phyloP scores from a whole-genome alignment of 2,329 filamentous ascomycete genomes.

The Grosmannia serpens region DNA sequence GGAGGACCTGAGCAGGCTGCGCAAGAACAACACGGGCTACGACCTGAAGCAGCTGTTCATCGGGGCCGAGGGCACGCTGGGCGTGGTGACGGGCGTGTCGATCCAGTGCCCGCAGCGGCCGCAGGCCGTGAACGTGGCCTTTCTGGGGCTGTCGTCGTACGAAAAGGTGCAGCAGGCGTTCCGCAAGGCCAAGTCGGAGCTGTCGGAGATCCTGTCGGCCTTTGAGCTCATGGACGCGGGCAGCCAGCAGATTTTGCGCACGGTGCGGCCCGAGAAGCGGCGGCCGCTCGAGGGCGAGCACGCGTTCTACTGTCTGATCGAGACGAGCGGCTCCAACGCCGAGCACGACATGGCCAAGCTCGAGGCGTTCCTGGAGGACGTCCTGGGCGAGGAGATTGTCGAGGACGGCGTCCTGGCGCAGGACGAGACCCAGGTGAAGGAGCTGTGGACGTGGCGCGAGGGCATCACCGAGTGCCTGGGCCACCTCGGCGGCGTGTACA shows the following conservation, averaged over 20 bases:
- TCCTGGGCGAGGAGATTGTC: constrained; percentile 81
- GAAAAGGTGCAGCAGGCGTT: constrained; percentile 82
- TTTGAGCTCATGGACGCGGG: constrained; percentile 94
- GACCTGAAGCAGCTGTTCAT: constrained; percentile 96
- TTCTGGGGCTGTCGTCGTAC: constrained; percentile 83
- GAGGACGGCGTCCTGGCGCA: constrained; percentile 84
- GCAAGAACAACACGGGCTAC: constrained; percentile 99
- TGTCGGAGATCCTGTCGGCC: constrained; percentile 90
- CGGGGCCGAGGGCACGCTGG: constrained; percentile 87
- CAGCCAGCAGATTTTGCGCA: constrained; percentile 66
- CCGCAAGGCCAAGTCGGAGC: constrained; percentile 75
- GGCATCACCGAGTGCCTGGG: constrained; percentile 81
- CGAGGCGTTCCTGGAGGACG: constrained; percentile 73
- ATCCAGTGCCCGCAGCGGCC: constrained; percentile 82
- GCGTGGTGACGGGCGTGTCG: constrained; percentile 82
- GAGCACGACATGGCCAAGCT: constrained; percentile 93
- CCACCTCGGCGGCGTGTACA: constrained; percentile 92
- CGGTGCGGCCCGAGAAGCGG: constrained; percentile 60
- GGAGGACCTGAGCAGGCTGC: constrained; percentile 73
- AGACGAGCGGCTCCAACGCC: constrained; percentile 88
- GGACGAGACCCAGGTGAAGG: constrained; percentile 77
- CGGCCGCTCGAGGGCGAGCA: constrained; percentile 72
- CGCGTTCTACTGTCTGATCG: constrained; percentile 92
- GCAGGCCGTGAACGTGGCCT: constrained; percentile 84
- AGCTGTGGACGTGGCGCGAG: constrained; percentile 88